These are phyloP conservation scores for Corrigiola litoralis DNA, from an alignment of 179 eudicot genomes.

Conservation along the genomic window DNA sequence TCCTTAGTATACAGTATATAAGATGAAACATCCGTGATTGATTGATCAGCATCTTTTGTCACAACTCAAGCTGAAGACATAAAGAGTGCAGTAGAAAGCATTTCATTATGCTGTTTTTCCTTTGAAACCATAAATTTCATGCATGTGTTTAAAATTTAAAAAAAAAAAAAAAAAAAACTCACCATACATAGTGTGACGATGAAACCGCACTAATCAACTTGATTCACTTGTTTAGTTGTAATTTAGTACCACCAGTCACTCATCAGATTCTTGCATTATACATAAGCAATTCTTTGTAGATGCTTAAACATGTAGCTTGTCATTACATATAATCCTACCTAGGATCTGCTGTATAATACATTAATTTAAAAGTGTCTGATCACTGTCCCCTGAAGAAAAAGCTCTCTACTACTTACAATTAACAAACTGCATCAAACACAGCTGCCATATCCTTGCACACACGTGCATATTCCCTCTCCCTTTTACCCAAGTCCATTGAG, in stretches of 20 bases:
- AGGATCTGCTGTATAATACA: background rate
- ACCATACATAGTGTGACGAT: slow-evolving; percentile 27
- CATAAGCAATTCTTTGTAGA: slow-evolving; percentile 10
- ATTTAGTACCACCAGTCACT: slow-evolving; percentile 13
- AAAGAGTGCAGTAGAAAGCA: slow-evolving; percentile 16
- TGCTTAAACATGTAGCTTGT: slow-evolving; percentile 17
- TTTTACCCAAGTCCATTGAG: too few relatives aligned
- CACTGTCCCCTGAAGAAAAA: slow-evolving; percentile 2
- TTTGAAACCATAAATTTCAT: slow-evolving; percentile 6
- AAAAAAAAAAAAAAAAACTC: slow-evolving; percentile 6
- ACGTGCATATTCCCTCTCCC: background rate
- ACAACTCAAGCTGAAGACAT: slow-evolving; percentile 16
- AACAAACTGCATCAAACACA: too few relatives aligned
- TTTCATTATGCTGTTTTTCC: slow-evolving; percentile 18
- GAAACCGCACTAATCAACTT: slow-evolving; percentile 21
- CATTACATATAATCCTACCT: slow-evolving; percentile 12
- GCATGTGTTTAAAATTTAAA: slow-evolving; percentile 13
- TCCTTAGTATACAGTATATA: slow-evolving; percentile 2
- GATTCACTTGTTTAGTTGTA: slow-evolving; percentile 8
- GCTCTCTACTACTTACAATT: background rate
- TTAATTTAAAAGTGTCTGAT: slow-evolving; percentile 13
- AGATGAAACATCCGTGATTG: slow-evolving; percentile 7
- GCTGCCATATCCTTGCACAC: background rate
- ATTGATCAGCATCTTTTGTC: slow-evolving; percentile 16
- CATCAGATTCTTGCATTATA: slow-evolving; percentile 21